Conservation (phyloP, 2,329 filamentous ascomycete species). For the Septoria petroselini region DNA sequence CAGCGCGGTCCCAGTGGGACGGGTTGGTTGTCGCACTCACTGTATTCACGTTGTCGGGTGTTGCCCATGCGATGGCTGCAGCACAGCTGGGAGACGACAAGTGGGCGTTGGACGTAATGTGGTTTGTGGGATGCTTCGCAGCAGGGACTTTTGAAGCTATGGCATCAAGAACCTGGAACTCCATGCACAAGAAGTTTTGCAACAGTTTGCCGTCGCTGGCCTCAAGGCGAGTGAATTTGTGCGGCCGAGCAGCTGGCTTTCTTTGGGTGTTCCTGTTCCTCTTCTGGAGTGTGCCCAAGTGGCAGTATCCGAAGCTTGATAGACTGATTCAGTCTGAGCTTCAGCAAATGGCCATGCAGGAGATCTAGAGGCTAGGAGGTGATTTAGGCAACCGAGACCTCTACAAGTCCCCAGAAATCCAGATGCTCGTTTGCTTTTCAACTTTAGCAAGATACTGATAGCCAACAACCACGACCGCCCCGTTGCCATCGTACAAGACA, state of each 20-base stretch:
- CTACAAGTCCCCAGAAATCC: neutral
- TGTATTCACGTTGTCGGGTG: neutral
- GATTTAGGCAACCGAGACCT: neutral
- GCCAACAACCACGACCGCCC: neutral
- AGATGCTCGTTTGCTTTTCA: neutral
- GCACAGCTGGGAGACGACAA: neutral
- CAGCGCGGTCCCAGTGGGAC: neutral
- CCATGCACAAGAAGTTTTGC: too few species aligned
- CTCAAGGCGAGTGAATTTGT: neutral
- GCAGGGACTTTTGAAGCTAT: neutral
- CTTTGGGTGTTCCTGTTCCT: slow-evolving; percentile 1
- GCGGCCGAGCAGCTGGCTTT: neutral
- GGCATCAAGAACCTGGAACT: too few species aligned
- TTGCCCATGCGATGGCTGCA: slow-evolving; percentile 1
- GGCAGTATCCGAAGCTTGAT: slow-evolving; percentile 3
- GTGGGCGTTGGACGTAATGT: neutral
- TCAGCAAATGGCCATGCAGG: too few species aligned
- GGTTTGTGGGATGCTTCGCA: slow-evolving; percentile 1
- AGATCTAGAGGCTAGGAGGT: neutral
- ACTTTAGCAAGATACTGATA: slow-evolving; percentile 2
- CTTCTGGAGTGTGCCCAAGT: slow-evolving; percentile 4
- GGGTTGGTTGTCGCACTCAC: neutral
- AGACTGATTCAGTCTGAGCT: neutral
- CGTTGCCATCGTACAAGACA: neutral
- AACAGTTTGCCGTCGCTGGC: too few species aligned